A percentile compares a stretch with the other conserved stretches of the same genome.
These are phyloP conservation scores for Terfezia boudieri DNA, from an alignment of 495 filamentous ascomycete genomes.

Conservation along the genomic window DNA sequence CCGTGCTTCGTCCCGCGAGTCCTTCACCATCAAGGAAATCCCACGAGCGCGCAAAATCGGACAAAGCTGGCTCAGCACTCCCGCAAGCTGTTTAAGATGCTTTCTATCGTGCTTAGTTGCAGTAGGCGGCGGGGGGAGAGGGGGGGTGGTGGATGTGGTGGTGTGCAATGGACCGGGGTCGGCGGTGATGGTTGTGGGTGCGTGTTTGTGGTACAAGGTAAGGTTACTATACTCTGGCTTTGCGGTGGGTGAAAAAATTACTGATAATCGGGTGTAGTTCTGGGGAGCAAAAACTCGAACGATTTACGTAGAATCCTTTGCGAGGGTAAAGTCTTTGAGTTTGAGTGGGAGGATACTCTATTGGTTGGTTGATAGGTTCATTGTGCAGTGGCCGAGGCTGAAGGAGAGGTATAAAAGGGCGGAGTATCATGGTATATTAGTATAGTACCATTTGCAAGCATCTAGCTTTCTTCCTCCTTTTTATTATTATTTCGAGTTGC, in stretches of 20 bases:
- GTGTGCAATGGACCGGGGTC: constrained; percentile 79
- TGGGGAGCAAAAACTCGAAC: constrained; percentile 34
- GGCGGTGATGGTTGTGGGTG: constrained; percentile 53
- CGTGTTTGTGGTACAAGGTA: constrained; percentile 44
- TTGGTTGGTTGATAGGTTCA: constrained; percentile 37
- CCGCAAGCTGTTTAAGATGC: constrained; percentile 17
- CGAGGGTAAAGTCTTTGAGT: constrained; percentile 55
- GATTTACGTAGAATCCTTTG: constrained; percentile 84
- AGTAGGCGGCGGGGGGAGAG: neutral
- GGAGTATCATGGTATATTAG: constrained; percentile 16
- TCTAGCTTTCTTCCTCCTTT: constrained; percentile 24
- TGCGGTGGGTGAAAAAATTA: too few relatives aligned
- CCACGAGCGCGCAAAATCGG: constrained; percentile 43
- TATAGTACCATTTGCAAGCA: constrained; percentile 16
- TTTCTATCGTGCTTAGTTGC: constrained; percentile 8
- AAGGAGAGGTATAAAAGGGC: constrained; percentile 8
- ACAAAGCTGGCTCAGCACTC: constrained; percentile 38
- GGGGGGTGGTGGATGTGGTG: constrained; percentile 42
- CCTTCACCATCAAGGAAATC: constrained; percentile 23
- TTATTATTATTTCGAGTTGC: too few relatives aligned
- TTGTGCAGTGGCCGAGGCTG: constrained; percentile 44
- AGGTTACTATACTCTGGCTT: constrained; percentile 10
- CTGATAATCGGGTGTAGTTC: constrained; percentile 8
- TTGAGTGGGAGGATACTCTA: constrained; percentile 54
- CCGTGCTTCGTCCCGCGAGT: constrained; percentile 6